Evolutionary conservation across 352 stramenopile species (phyloP).

Genomic region (Pelagophyceae sp.): DNA sequence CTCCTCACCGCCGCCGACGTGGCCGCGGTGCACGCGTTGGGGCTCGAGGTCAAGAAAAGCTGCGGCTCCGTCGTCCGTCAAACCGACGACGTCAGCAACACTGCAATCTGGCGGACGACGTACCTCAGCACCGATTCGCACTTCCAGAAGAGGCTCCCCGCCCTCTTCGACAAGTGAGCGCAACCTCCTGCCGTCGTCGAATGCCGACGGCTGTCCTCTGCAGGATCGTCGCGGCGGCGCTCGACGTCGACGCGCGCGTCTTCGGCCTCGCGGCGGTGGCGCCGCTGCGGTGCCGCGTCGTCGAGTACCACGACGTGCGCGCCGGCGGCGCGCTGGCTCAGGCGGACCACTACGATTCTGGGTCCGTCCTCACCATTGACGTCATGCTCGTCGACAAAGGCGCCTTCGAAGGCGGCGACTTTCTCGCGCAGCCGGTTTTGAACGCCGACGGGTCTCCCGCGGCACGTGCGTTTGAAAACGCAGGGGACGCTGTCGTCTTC

Average conservation of each 20-base stretch:
- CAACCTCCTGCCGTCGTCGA: no score
- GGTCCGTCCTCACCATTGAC: conserved; percentile 22
- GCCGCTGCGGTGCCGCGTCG: neutral
- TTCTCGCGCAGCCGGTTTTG: conserved; percentile 2
- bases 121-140: neutral
- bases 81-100: neutral
- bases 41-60: neutral
- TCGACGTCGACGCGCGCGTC: neutral
- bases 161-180: no score
- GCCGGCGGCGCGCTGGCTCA: conserved; percentile 1
- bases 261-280: neutral
- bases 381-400: conserved; percentile 7
- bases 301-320: conserved; percentile 1
- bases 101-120: neutral
- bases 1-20: neutral
- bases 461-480: neutral
- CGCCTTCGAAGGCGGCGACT: conserved; percentile 21
- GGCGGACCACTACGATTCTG: conserved; percentile 20
- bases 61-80: neutral
- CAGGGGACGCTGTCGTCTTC: conserved; percentile 22
- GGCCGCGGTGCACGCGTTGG: neutral
- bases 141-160: neutral
- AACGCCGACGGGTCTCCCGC: neutral
- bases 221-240: neutral
- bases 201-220: neutral